A percentile compares a stretch with the other conserved stretches of the same genome.
Conservation (phyloP, 1,139 yeast genomes). For the Saccharomyces hybrid region DNA sequence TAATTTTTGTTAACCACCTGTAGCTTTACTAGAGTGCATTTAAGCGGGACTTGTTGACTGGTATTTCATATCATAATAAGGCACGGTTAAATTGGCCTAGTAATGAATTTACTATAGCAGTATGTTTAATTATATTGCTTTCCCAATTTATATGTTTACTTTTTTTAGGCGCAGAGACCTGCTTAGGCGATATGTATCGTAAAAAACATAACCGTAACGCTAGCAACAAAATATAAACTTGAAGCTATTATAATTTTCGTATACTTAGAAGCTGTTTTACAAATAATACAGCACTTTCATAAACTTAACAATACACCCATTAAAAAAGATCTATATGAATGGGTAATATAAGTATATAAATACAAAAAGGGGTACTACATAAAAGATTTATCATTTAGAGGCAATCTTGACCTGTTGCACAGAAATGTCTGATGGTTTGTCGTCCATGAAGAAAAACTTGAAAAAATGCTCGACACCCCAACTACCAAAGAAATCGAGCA, state of each 20-base stretch:
- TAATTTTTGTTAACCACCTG: background rate
- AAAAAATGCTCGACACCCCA: slow-evolving; percentile 75
- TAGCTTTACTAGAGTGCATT: background rate
- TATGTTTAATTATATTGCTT: background rate
- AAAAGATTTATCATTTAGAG: slow-evolving; percentile 1
- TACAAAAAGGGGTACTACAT: background rate
- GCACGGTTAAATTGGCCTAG: background rate
- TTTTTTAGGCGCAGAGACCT: background rate
- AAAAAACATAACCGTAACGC: background rate
- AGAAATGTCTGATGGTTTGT: slow-evolving; percentile 89
- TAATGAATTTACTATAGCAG: background rate
- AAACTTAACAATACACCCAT: slow-evolving; percentile 2
- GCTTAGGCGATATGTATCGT: too few species aligned
- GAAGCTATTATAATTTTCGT: background rate
- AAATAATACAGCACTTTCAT: background rate
- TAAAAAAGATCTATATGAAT: background rate
- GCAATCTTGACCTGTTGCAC: slow-evolving; percentile 16
- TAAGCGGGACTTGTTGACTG: background rate
- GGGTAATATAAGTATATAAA: slow-evolving; percentile 4
- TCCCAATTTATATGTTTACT: background rate
- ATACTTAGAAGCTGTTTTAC: background rate
- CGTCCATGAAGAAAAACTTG: slow-evolving; percentile 84
- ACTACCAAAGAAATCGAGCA: slow-evolving; percentile 68
- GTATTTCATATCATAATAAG: background rate
- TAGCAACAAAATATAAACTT: background rate